Percentiles rank a stretch among this genome's conserved stretches.
phyloP scores from a whole-genome alignment of 441 rosid species.

The Populus tomentosa region DNA sequence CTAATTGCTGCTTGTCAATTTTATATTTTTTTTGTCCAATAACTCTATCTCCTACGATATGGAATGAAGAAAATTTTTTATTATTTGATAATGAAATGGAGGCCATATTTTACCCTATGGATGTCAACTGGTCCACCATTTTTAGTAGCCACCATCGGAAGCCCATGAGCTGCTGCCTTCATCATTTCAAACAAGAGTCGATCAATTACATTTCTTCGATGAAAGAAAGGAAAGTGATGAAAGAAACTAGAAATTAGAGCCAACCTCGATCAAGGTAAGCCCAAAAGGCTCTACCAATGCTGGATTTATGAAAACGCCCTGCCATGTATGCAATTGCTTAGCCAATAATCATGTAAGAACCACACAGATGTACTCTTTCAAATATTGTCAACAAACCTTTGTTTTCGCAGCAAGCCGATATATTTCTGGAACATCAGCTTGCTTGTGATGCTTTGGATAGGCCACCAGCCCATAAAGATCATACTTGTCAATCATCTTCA shows the following conservation, averaged over 20 bases:
- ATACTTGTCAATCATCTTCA: slow-evolving; percentile 85
- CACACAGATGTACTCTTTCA: slow-evolving; percentile 2
- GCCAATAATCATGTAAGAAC: slow-evolving; percentile 7
- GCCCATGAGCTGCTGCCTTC: slow-evolving; percentile 98
- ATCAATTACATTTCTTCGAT: slow-evolving; percentile 1
- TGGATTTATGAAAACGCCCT: slow-evolving; percentile 97
- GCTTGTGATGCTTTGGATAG: slow-evolving; percentile 97
- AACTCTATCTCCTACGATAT: not conserved
- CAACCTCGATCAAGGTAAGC: slow-evolving; percentile 89
- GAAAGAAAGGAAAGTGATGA: not conserved
- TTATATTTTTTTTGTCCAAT: not conserved
- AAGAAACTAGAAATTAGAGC: slow-evolving; percentile 4
- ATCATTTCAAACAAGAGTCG: slow-evolving; percentile 12
- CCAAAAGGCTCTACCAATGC: slow-evolving; percentile 98
- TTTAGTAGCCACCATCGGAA: slow-evolving; percentile 98
- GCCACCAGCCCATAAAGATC: slow-evolving; percentile 94
- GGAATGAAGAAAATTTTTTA: not conserved
- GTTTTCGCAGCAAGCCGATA: slow-evolving; percentile 88
- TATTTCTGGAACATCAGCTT: slow-evolving; percentile 91
- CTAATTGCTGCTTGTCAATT: not conserved
- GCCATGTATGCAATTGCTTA: slow-evolving; percentile 19
- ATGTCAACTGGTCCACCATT: slow-evolving; percentile 99
- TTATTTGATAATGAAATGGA: not conserved
- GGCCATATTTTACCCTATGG: slow-evolving; percentile 43
- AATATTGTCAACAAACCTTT: slow-evolving; percentile 45